These are phyloP conservation scores for Bipolaris oryzae DNA, from an alignment of 2,329 filamentous ascomycete genomes.

Conservation along the genomic window DNA sequence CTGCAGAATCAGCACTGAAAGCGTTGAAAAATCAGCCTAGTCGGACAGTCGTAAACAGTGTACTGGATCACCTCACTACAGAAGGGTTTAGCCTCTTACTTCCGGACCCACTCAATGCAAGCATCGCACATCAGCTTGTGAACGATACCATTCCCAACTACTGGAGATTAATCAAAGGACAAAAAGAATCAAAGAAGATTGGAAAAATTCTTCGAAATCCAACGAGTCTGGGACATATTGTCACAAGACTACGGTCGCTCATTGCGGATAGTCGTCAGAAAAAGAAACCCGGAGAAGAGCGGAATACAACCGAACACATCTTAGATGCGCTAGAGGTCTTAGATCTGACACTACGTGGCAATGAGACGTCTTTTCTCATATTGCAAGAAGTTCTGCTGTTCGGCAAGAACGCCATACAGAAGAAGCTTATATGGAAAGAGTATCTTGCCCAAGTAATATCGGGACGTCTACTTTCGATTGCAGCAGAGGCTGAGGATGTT, in stretches of 20 bases:
- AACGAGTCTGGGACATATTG: constrained; percentile 76
- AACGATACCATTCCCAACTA: constrained; percentile 79
- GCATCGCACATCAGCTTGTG: constrained; percentile 76
- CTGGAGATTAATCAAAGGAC: constrained; percentile 61
- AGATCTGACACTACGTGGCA: constrained; percentile 51
- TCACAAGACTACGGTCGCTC: constrained; percentile 70
- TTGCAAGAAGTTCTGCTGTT: constrained; percentile 53
- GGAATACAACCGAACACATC: constrained; percentile 42
- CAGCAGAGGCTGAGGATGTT: constrained; percentile 64
- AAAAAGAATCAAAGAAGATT: constrained; percentile 52
- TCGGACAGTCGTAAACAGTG: constrained; percentile 60
- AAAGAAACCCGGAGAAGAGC: constrained; percentile 40
- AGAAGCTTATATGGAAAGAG: constrained; percentile 67
- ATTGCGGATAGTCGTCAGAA: constrained; percentile 50
- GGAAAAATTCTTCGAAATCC: constrained; percentile 72
- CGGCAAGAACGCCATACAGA: constrained; percentile 52
- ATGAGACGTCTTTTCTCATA: constrained; percentile 51
- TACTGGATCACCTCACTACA: constrained; percentile 59
- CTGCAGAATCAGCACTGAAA: constrained; percentile 61
- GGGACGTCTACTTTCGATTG: constrained; percentile 63
- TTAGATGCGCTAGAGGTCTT: constrained; percentile 54
- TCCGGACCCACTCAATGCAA: constrained; percentile 71
- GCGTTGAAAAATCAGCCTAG: constrained; percentile 67
- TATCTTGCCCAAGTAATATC: constrained; percentile 63
- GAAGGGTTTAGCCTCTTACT: constrained; percentile 62